Evolutionary conservation across 495 filamentous ascomycete genomes (phyloP), one percentile per base, ranked within the genome.

Genomic region (Penicillium desertorum): DNA sequence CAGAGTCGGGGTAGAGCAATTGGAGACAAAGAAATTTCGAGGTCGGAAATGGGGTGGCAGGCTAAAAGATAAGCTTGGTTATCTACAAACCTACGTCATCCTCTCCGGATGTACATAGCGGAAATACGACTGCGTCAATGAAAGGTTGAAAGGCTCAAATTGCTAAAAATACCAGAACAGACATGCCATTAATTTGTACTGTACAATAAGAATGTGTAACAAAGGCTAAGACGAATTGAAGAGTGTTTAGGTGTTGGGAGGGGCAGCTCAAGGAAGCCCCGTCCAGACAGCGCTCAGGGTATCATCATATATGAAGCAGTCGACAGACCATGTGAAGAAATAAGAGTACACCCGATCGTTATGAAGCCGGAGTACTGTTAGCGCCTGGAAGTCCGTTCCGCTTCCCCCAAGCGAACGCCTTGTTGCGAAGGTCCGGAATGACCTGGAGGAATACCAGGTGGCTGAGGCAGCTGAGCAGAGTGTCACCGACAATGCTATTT

Each of bases 321-420:
- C 12, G 32, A 37, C 14, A 27, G 10, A 23, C 19, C 37, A 22
- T 30, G 37, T 23, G 42, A 43, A 45, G 27, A 37, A 36, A 20
- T 30, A 48, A 44, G 34, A 25, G 50, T 37, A 39, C 25, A 16
- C 10, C 25, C 36, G 37, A 30, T 54, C 32, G 10, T n/a, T 39
- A 49, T 34, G 42, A 48, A 30, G 46, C 19, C 14, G 51, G 56
- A 42, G 27, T 50, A n/a, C 51, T 4, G 5, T 22, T 53, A 14
- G 49, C 5, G 4, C 59, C 58, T 2, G 71, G 68, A 54, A 76
- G 61, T 20, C 76, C 76, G 44, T 79, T 71, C 63, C 70, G 68
- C 60, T 70, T 66, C 20, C 76, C 76, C 75, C 74, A 79, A 47
- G 74, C 70, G 61, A 71, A 78, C 4, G 76, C 71, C 57, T 76